Conservation (phyloP, 495 filamentous ascomycete genomes). For the Lichenothelia convexa region DNA sequence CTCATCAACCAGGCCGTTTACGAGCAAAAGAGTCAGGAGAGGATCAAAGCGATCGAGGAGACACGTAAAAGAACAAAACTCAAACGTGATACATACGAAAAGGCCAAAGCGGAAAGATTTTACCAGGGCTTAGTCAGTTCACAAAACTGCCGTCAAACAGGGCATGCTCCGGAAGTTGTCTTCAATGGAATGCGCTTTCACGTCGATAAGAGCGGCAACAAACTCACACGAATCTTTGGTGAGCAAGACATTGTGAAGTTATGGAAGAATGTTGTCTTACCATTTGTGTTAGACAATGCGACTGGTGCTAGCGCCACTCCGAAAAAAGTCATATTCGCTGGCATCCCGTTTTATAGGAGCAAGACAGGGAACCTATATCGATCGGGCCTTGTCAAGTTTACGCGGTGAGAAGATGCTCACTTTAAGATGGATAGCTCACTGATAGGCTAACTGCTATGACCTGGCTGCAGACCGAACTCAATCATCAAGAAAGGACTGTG, state of each 20-base stretch:
- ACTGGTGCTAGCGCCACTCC: constrained; percentile 55
- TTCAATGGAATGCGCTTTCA: constrained; percentile 63
- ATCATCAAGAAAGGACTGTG: constrained; percentile 38
- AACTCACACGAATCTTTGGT: constrained; percentile 63
- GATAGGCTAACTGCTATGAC: background rate
- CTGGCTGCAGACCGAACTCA: background rate
- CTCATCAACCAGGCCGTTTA: constrained; percentile 73
- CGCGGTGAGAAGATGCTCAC: constrained; percentile 31
- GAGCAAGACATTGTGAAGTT: constrained; percentile 14
- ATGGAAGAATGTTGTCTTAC: background rate
- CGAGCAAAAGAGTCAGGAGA: constrained; percentile 52
- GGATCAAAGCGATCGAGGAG: constrained; percentile 56
- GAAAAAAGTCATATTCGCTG: constrained; percentile 56
- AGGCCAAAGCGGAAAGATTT: constrained; percentile 30
- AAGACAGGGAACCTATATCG: constrained; percentile 85
- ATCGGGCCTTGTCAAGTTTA: constrained; percentile 45
- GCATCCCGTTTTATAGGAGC: constrained; percentile 74
- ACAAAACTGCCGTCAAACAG: no score
- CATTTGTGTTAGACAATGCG: constrained; percentile 34
- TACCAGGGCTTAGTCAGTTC: no score
- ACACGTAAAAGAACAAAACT: constrained; percentile 40
- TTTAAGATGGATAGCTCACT: background rate
- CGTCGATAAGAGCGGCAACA: constrained; percentile 64
- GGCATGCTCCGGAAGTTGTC: constrained; percentile 38
- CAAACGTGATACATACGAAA: constrained; percentile 37